Evolutionary conservation across 352 stramenopile species (phyloP).

Genomic region (Phytophthora pseudosyringae): DNA sequence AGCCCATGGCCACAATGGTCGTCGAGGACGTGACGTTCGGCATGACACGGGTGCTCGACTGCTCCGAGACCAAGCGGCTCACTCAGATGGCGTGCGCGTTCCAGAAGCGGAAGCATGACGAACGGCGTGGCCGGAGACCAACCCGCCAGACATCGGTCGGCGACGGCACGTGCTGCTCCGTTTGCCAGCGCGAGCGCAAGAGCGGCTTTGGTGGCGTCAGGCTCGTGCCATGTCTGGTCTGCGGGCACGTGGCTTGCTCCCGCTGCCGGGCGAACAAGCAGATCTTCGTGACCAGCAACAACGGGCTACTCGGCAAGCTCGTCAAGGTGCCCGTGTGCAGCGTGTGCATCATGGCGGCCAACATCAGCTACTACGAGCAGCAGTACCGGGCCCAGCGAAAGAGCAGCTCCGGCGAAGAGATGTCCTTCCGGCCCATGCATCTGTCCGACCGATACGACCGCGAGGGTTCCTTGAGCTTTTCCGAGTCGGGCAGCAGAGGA

Average conservation of each 20-base stretch:
- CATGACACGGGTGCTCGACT: constrained; percentile 43
- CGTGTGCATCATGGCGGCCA: constrained; percentile 41
- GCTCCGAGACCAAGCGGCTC: constrained; percentile 52
- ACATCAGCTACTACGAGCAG: constrained; percentile 44
- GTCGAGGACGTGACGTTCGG: constrained; percentile 45
- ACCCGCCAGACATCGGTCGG: constrained; percentile 27
- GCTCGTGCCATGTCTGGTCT: constrained; percentile 56
- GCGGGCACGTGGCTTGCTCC: constrained; percentile 45
- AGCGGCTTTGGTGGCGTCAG: constrained; percentile 49
- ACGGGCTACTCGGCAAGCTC: constrained; percentile 47
- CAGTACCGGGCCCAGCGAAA: constrained; percentile 36
- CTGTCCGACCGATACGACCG: constrained; percentile 29
- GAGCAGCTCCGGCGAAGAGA: constrained; percentile 33
- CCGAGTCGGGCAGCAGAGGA: constrained; percentile 30
- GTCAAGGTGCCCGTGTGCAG: constrained; percentile 49
- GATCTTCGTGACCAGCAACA: constrained; percentile 49
- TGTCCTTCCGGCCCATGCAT: constrained; percentile 34
- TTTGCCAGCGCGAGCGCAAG: constrained; percentile 39
- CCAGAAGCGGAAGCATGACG: constrained; percentile 38
- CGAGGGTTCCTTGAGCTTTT: constrained; percentile 35
- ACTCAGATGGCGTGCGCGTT: constrained; percentile 51
- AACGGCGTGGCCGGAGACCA: constrained; percentile 20
- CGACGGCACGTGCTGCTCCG: constrained; percentile 22
- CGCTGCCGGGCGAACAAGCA: constrained; percentile 51
- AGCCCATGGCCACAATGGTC: constrained; percentile 39